phyloP scores from a whole-genome alignment of 306 rosid genomes.

The Vigna mungo region DNA sequence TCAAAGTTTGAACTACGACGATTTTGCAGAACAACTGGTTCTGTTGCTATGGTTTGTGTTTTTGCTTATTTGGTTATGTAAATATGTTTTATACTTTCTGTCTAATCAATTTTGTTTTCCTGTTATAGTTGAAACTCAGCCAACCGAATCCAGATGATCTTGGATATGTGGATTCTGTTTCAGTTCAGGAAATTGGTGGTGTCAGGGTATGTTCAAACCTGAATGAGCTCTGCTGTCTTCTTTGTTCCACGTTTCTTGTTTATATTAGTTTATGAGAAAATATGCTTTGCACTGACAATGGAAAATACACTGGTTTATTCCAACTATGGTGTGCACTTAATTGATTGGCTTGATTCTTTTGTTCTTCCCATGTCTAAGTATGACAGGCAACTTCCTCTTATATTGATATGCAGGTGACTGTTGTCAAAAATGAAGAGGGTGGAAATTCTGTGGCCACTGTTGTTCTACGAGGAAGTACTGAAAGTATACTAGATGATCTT shows the following conservation, averaged over 20 bases:
- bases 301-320: neutral
- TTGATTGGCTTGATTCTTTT: neutral
- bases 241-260: slow-evolving; percentile 23
- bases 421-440: slow-evolving; percentile 85
- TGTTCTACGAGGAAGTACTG: slow-evolving; percentile 82
- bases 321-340: no score
- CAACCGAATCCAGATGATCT: slow-evolving; percentile 92
- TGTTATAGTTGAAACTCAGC: slow-evolving; percentile 84
- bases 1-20: slow-evolving; percentile 94
- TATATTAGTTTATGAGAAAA: neutral
- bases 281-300: neutral
- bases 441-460: slow-evolving; percentile 87
- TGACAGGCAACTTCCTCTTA: slow-evolving; percentile 1
- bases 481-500: slow-evolving; percentile 88
- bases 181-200: slow-evolving; percentile 96
- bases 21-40: slow-evolving; percentile 94
- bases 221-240: neutral
- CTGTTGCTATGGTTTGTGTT: slow-evolving; percentile 71
- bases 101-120: slow-evolving; percentile 43
- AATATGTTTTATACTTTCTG: slow-evolving; percentile 25
- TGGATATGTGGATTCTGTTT: slow-evolving; percentile 84
- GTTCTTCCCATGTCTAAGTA: neutral
- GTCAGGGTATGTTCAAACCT: slow-evolving; percentile 66
- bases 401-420: slow-evolving; percentile 57
- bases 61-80: slow-evolving; percentile 19